These are phyloP conservation scores for Penicillium pancosmium DNA, from an alignment of 495 filamentous ascomycete genomes.

Conservation along the genomic window DNA sequence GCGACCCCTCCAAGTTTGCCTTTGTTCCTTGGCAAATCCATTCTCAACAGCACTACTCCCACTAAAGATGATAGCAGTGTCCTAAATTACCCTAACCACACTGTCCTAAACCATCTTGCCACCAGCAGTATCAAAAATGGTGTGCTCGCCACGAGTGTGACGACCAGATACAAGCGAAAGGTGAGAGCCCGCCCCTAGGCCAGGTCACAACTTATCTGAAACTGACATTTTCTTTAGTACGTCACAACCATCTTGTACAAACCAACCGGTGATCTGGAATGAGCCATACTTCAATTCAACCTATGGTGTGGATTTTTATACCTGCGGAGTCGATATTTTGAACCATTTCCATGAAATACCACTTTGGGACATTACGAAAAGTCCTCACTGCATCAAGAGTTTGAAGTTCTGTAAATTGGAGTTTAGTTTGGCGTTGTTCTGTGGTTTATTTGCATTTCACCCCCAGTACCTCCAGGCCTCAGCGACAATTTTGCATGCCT, in stretches of 20 bases:
- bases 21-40: slow-evolving; percentile 90
- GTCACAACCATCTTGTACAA: slow-evolving; percentile 98
- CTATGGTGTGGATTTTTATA: slow-evolving; percentile 3
- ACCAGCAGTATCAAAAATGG: slow-evolving; percentile 98
- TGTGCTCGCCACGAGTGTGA: slow-evolving; percentile 94
- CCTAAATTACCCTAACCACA: slow-evolving; percentile 93
- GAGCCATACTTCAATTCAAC: slow-evolving; percentile 10
- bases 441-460: not conserved
- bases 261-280: slow-evolving; percentile 63
- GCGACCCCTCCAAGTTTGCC: slow-evolving; percentile 84
- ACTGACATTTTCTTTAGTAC: slow-evolving; percentile 59
- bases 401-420: not conserved
- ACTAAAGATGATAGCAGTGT: slow-evolving; percentile 99
- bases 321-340: not conserved
- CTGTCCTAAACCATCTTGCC: slow-evolving; percentile 94
- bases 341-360: not conserved
- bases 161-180: slow-evolving; percentile 95
- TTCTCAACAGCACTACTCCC: slow-evolving; percentile 83
- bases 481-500: too few relatives aligned
- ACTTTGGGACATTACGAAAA: not conserved
- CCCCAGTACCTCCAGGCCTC: too few relatives aligned
- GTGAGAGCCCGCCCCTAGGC: slow-evolving; percentile 47
- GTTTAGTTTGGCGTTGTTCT: not conserved
- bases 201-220: not conserved
- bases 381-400: not conserved